phyloP scores from a whole-genome alignment of 768 basidiomycete species.

The Tulasnella sp. region DNA sequence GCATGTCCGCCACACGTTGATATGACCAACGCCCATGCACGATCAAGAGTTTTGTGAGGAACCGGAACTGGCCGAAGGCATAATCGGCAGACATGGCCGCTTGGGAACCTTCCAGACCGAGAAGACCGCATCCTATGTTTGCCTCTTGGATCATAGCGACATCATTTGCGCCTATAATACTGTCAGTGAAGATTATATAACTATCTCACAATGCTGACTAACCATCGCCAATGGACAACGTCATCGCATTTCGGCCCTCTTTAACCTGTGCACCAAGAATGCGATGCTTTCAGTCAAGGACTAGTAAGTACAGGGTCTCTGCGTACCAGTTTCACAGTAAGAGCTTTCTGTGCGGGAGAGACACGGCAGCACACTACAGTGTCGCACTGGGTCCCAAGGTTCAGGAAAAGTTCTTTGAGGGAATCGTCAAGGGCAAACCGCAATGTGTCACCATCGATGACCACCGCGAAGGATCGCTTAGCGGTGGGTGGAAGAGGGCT shows the following conservation, averaged over 20 bases:
- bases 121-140: slow-evolving; percentile 90
- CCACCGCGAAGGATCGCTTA: slow-evolving; percentile 82
- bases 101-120: slow-evolving; percentile 92
- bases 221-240: slow-evolving; percentile 90
- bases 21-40: slow-evolving; percentile 98
- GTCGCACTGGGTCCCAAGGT: slow-evolving; percentile 89
- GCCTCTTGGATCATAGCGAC: slow-evolving; percentile 99
- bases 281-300: slow-evolving; percentile 10
- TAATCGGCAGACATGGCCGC: slow-evolving; percentile 99
- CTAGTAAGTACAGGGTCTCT: neutral
- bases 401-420: slow-evolving; percentile 79
- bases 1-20: slow-evolving; percentile 92
- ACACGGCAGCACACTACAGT: slow-evolving; percentile 98
- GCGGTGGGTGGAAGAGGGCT: neutral
- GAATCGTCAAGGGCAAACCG: slow-evolving; percentile 64
- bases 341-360: slow-evolving; percentile 94
- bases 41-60: slow-evolving; percentile 77
- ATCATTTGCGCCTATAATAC: slow-evolving; percentile 66
- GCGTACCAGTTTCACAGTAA: slow-evolving; percentile 82
- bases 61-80: slow-evolving; percentile 95
- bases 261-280: slow-evolving; percentile 53
- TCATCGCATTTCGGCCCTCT: slow-evolving; percentile 92
- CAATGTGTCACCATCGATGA: slow-evolving; percentile 92
- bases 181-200: neutral
- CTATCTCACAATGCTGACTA: neutral